Base-by-base conservation (phyloP, 345 rosid genomes). In the Arabis alpina region DNA sequence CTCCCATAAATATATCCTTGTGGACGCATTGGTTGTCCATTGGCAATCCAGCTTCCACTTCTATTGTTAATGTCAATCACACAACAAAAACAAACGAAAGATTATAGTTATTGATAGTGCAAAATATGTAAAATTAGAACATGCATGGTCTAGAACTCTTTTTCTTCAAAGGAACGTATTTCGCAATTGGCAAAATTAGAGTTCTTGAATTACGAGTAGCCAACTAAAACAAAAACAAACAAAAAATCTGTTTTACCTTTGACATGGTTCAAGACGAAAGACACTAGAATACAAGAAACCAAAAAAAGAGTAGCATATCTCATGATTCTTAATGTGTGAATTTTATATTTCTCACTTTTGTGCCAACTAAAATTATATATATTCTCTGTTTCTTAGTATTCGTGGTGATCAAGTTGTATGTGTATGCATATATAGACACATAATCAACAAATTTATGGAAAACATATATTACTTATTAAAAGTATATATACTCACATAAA, bases 281-380 rank as follows among this genome's bases (percentile, higher is more conserved):
- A 60, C 51, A 67, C 24, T 55, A 74, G 68, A 60, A 66, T 19
- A 44, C 68, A 74, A n/a, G 68, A 74, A 59, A 67, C 51, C 61
- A 67, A 19, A 32, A 67, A 8, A 10, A 67, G 2, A 59, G 40
- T 60, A 12, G 57, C 40, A 11, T 62, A 60, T 67, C 41, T 67
- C 78, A 74, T 74, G 14, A 30, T 53, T 52, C 49, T 52, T 51
- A 4, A 5, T 14, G 37, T 42, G 39, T 28, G 34, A 1, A 52
- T 42, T 39, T 14, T 10, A 1, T 14, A 3, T 10, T 11, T 3
- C 34, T 5, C 34, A 28, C 19, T 61, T 41, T 19, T n/a, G 27
- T 52, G 30, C 30, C 8, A 47, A 60, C 27, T 27, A 39, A 28
- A 28, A 23, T 61, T 9, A 41, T 42, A 6, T 19, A 16, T 37